Percentiles rank a stretch among this genome's conserved stretches.
phyloP scores from a whole-genome alignment of 148 eudicot species.

The Camellia japonica region DNA sequence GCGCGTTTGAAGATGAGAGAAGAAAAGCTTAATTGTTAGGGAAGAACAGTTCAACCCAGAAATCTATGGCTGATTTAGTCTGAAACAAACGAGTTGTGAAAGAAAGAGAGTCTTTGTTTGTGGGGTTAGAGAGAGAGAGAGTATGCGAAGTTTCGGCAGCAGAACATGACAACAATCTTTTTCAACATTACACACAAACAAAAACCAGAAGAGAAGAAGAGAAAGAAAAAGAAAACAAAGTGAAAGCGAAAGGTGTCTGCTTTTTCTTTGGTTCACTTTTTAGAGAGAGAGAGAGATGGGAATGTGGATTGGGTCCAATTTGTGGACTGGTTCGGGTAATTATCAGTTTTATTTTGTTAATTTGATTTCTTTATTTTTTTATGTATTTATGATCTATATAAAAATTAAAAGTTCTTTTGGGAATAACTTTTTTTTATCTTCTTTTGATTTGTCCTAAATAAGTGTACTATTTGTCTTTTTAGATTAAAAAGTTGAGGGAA shows the following conservation, averaged over 20 bases:
- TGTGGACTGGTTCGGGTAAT: too few species aligned
- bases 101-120: not conserved
- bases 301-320: too few species aligned
- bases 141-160: not conserved
- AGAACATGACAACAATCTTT: not conserved
- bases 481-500: too few species aligned
- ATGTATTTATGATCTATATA: too few species aligned
- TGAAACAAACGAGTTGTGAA: not conserved
- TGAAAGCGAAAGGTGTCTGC: not conserved
- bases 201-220: not conserved
- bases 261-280: not conserved
- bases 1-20: not conserved
- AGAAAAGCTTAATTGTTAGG: too few species aligned
- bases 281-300: too few species aligned
- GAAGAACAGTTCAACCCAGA: not conserved
- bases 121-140: slow-evolving; percentile 9
- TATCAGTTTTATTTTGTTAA: too few species aligned
- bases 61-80: not conserved
- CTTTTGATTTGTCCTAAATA: too few species aligned
- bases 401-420: too few species aligned
- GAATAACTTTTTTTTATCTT: too few species aligned
- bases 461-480: too few species aligned
- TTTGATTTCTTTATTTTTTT: too few species aligned
- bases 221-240: not conserved
- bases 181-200: not conserved